Conservation (phyloP, 1,139 yeast species). For the Sugiyamaella xylanicola region DNA sequence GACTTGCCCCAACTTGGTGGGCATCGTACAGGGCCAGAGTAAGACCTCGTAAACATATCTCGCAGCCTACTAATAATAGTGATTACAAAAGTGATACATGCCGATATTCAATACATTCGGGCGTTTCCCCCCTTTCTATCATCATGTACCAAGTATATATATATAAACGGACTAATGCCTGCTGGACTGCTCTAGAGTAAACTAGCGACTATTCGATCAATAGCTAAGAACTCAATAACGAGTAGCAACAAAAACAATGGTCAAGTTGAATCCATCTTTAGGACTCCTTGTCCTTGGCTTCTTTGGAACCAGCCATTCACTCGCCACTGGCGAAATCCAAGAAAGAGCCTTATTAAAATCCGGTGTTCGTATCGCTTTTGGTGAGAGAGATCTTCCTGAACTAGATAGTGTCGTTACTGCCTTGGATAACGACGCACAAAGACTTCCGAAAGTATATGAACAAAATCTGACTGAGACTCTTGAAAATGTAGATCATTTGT, state of each 20-base stretch:
- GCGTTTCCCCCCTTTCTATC: too few relatives aligned
- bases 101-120: neutral
- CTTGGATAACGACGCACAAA: constrained; percentile 10
- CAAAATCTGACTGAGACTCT: constrained; percentile 8
- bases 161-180: neutral
- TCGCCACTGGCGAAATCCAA: constrained; percentile 7
- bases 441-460: constrained; percentile 4
- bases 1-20: neutral
- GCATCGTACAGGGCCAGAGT: neutral
- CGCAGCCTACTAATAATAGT: constrained; percentile 6
- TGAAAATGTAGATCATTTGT: constrained; percentile 10
- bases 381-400: constrained; percentile 5
- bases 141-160: too few relatives aligned
- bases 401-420: constrained; percentile 10
- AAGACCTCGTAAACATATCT: neutral
- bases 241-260: neutral
- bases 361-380: constrained; percentile 1
- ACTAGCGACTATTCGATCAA: neutral
- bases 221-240: neutral
- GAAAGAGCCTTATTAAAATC: constrained; percentile 11
- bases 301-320: neutral
- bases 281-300: constrained; percentile 4
- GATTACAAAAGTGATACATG: constrained; percentile 2
- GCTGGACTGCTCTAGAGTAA: neutral
- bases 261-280: constrained; percentile 8